phyloP scores from a whole-genome alignment of 108 stramenopile genomes.

The Cyclotella choctawhatcheeana region DNA sequence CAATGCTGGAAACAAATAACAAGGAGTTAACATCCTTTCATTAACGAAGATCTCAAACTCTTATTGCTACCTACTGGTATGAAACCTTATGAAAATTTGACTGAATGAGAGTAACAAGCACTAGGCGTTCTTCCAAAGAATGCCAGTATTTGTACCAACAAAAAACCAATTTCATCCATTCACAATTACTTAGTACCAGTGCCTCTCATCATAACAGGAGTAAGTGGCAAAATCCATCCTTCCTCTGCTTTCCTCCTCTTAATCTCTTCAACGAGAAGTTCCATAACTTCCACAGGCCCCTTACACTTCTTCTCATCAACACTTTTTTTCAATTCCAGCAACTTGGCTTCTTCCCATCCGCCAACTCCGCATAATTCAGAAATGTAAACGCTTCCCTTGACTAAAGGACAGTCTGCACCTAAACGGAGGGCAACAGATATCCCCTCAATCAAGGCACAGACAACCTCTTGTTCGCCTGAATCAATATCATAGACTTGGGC shows the following conservation, averaged over 20 bases:
- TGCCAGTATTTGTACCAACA: background rate
- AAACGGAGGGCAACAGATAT: conserved; percentile 65
- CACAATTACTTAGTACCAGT: background rate
- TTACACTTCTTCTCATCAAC: conserved; percentile 24
- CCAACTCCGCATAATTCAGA: conserved; percentile 60
- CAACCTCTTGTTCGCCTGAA: conserved; percentile 60
- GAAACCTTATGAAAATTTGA: too few species aligned
- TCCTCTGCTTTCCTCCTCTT: conserved; percentile 30
- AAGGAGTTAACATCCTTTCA: too few species aligned
- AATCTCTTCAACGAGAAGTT: conserved; percentile 48
- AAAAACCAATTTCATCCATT: background rate
- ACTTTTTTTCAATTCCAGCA: conserved; percentile 44
- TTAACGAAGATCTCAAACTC: too few species aligned
- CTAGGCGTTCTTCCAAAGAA: background rate
- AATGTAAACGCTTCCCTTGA: conserved; percentile 56
- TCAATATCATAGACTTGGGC: conserved; percentile 52
- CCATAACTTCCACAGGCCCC: conserved; percentile 61
- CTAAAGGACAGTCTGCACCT: conserved; percentile 54
- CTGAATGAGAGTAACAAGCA: too few species aligned
- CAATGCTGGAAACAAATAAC: too few species aligned
- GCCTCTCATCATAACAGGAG: conserved; percentile 24
- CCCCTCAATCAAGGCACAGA: conserved; percentile 67
- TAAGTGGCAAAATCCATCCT: conserved; percentile 46
- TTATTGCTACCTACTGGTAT: too few species aligned
- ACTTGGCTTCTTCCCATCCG: conserved; percentile 55